A percentile compares a stretch with the other conserved stretches of the same genome.
phyloP scores from a whole-genome alignment of 257 asterid species.

The Lithospermum erythrorhizon region DNA sequence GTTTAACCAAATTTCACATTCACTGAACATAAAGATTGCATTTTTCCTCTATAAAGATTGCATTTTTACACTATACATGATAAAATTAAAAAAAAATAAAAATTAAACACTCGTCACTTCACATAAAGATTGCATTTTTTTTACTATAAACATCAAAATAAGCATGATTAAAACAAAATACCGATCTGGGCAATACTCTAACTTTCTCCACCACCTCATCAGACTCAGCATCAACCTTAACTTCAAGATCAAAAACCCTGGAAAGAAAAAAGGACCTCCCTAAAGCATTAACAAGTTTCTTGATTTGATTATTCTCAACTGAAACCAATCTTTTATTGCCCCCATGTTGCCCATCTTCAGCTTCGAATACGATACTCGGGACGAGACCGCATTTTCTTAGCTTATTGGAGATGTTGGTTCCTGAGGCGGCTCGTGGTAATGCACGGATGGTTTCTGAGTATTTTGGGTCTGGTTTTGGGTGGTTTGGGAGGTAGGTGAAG shows the following conservation, averaged over 20 bases:
- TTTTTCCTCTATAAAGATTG: background rate
- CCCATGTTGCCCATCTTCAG: constrained; percentile 89
- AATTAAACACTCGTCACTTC: too few species aligned
- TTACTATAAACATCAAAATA: background rate
- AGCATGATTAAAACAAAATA: constrained; percentile 12
- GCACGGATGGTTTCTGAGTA: constrained; percentile 68
- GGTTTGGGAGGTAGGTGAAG: constrained; percentile 46
- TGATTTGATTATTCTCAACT: constrained; percentile 71
- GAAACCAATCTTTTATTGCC: constrained; percentile 90
- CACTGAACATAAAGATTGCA: background rate
- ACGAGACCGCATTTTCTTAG: constrained; percentile 70
- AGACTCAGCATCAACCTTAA: constrained; percentile 48
- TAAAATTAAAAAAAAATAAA: too few species aligned
- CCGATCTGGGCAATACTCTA: constrained; percentile 82
- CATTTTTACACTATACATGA: too few species aligned
- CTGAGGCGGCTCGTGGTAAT: constrained; percentile 56
- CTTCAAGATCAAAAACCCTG: constrained; percentile 67
- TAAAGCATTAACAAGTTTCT: constrained; percentile 72
- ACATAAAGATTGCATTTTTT: too few species aligned
- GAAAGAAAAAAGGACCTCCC: constrained; percentile 69
- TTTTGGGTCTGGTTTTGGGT: constrained; percentile 75
- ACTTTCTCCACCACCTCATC: constrained; percentile 60
- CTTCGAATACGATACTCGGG: constrained; percentile 87
- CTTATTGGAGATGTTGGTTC: constrained; percentile 53
- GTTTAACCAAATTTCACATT: too few species aligned